Percentiles rank a stretch among this genome's conserved stretches.
phyloP scores from a whole-genome alignment of 441 rosid genomes.

The Flueggea neowawraea region DNA sequence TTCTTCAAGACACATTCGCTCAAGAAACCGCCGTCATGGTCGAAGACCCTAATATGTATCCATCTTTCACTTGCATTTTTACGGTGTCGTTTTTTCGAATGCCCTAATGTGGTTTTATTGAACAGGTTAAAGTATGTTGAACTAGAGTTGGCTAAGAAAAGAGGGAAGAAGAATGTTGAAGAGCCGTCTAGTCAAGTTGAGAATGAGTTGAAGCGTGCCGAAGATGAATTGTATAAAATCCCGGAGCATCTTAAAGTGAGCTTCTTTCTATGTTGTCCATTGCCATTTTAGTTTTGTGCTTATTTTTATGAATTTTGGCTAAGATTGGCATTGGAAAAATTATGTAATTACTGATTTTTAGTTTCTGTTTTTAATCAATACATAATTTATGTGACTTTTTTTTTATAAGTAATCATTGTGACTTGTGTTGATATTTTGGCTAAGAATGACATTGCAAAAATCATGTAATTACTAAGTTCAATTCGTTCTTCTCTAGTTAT shows the following conservation, averaged over 20 bases:
- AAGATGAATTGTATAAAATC: constrained; percentile 83
- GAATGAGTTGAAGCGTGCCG: constrained; percentile 68
- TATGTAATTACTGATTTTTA: too few relatives aligned
- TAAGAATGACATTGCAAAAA: too few relatives aligned
- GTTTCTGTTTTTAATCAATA: too few relatives aligned
- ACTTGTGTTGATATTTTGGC: too few relatives aligned
- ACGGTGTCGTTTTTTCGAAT: neutral
- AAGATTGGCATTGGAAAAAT: too few relatives aligned
- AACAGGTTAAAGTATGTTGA: constrained; percentile 72
- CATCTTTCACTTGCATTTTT: neutral
- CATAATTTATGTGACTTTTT: too few relatives aligned
- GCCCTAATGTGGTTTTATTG: neutral
- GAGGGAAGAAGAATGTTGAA: constrained; percentile 42
- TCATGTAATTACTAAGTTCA: too few relatives aligned
- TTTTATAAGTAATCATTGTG: too few relatives aligned
- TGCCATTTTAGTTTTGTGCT: too few relatives aligned
- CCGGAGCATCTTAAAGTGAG: constrained; percentile 96
- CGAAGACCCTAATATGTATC: constrained; percentile 91
- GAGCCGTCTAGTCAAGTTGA: constrained; percentile 46
- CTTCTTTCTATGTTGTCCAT: neutral
- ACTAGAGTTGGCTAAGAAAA: constrained; percentile 83
- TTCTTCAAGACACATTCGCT: constrained; percentile 93
- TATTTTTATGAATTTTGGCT: too few relatives aligned
- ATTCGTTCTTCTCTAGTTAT: too few relatives aligned
- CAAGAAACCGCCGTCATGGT: constrained; percentile 95